Evolutionary conservation across 2,329 filamentous ascomycete species (phyloP).

Genomic region (Fusarium zealandicum): DNA sequence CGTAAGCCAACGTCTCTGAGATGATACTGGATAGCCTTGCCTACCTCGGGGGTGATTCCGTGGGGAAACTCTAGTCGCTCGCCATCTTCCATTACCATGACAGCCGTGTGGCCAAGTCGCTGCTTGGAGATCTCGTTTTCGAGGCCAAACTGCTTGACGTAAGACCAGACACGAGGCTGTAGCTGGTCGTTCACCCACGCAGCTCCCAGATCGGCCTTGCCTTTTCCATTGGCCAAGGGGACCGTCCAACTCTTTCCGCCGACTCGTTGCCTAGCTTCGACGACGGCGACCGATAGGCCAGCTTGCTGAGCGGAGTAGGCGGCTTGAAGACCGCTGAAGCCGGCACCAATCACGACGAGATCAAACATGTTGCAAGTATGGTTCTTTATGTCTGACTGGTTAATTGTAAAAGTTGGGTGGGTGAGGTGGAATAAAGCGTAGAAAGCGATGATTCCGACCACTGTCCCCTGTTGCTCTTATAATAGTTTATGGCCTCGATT

Average conservation of each 20-base stretch:
- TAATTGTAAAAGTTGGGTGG: background rate
- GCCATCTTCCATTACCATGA: slow-evolving; percentile 52
- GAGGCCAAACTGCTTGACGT: slow-evolving; percentile 51
- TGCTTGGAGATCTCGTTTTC: slow-evolving; percentile 52
- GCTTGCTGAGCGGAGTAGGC: slow-evolving; percentile 46
- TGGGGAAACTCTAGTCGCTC: slow-evolving; percentile 28
- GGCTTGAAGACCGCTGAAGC: slow-evolving; percentile 49
- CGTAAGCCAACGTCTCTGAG: background rate
- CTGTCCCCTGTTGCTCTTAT: slow-evolving; percentile 1
- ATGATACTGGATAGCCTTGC: background rate
- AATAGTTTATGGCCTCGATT: background rate
- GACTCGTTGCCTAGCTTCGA: slow-evolving; percentile 59
- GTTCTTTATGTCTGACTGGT: background rate
- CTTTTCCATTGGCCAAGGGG: slow-evolving; percentile 43
- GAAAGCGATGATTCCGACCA: background rate
- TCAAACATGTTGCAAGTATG: slow-evolving; percentile 28
- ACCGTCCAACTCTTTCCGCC: slow-evolving; percentile 60
- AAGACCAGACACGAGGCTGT: slow-evolving; percentile 54
- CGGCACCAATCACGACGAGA: slow-evolving; percentile 55
- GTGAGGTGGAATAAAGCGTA: background rate
- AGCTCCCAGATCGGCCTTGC: slow-evolving; percentile 60
- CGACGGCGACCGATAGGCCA: slow-evolving; percentile 51
- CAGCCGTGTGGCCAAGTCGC: slow-evolving; percentile 53
- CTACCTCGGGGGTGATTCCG: slow-evolving; percentile 36
- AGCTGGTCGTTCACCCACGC: slow-evolving; percentile 67